Conservation (phyloP, 1,284 basidiomycete species). For the Austroboletus niveus region DNA sequence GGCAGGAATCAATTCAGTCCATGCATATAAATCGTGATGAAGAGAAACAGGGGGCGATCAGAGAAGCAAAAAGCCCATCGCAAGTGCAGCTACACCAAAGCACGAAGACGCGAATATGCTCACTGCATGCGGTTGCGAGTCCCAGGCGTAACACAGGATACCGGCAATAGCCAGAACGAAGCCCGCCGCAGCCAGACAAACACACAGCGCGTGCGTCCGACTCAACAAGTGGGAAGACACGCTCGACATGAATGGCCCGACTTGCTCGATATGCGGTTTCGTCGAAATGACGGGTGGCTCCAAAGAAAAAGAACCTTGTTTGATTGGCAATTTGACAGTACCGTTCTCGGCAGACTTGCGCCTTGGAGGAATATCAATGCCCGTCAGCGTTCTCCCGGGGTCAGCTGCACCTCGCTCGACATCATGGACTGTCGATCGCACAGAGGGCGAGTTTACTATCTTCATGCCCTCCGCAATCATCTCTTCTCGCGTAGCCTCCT, state of each 20-base stretch:
- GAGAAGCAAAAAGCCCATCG: slow-evolving; percentile 6
- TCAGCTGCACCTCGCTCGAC: slow-evolving; percentile 11
- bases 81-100: slow-evolving; percentile 30
- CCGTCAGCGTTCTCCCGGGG: not conserved
- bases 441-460: slow-evolving; percentile 20
- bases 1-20: no score
- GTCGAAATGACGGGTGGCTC: slow-evolving; percentile 35
- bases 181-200: slow-evolving; percentile 47
- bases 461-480: slow-evolving; percentile 28
- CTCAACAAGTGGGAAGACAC: slow-evolving; percentile 46
- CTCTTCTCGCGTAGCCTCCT: slow-evolving; percentile 47
- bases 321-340: not conserved
- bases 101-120: slow-evolving; percentile 43
- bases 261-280: slow-evolving; percentile 46
- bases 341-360: not conserved
- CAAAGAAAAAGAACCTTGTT: slow-evolving; percentile 1
- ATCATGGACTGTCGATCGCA: slow-evolving; percentile 6
- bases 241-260: slow-evolving; percentile 35
- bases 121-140: slow-evolving; percentile 40
- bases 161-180: slow-evolving; percentile 51
- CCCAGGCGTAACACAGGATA: slow-evolving; percentile 52
- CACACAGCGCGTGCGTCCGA: slow-evolving; percentile 48
- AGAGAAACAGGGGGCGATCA: slow-evolving; percentile 3
- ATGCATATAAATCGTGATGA: no score
- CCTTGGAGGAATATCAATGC: not conserved